Evolutionary conservation across 495 filamentous ascomycete genomes (phyloP).

Genomic region (Aspergillus sclerotiicarbonarius): DNA sequence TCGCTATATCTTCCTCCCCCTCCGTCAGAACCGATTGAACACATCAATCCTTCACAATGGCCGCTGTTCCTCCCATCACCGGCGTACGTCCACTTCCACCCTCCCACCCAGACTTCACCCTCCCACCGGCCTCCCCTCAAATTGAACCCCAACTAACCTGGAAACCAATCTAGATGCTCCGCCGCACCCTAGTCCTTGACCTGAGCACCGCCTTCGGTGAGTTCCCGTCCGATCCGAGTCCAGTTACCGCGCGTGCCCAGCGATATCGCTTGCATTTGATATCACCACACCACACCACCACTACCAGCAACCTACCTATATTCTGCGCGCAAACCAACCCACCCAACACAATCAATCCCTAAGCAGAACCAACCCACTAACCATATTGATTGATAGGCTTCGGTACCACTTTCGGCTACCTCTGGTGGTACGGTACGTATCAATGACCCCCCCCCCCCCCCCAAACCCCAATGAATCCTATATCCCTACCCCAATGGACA

Average conservation of each 20-base stretch:
- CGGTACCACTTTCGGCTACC: constrained; percentile 68
- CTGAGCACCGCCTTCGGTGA: constrained; percentile 73
- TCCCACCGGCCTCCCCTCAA: neutral
- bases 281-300: neutral
- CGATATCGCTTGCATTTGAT: neutral
- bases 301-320: too few species aligned
- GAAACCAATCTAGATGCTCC: constrained; percentile 61
- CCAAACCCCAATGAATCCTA: neutral
- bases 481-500: too few species aligned
- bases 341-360: neutral
- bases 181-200: constrained; percentile 71
- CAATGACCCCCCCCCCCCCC: neutral
- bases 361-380: neutral
- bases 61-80: constrained; percentile 47
- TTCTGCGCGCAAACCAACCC: neutral
- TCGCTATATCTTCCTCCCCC: constrained; percentile 11
- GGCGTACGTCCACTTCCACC: constrained; percentile 42
- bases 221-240: constrained; percentile 25
- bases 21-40: constrained; percentile 27
- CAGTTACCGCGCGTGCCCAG: too few species aligned
- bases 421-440: constrained; percentile 79
- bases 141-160: neutral
- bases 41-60: constrained; percentile 37
- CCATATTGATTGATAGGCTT: too few species aligned
- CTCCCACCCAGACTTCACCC: neutral